Base-by-base conservation (phyloP, 1,284 basidiomycete genomes). In the Coniferiporia sulphurascens region DNA sequence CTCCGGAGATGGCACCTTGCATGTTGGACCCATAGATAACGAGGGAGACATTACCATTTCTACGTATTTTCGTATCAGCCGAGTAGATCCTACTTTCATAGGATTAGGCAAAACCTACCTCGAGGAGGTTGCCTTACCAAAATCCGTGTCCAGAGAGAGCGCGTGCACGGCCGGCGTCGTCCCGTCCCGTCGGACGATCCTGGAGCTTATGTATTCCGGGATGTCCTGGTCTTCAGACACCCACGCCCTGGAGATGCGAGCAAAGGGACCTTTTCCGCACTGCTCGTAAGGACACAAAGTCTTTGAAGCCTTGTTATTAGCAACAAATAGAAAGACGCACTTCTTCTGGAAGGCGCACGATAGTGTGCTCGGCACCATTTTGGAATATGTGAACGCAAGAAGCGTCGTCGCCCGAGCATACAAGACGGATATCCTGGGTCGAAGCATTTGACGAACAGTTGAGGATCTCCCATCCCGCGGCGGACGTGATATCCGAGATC, bases 391-490 rank as follows among this genome's bases (percentile, higher is more conserved):
- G 78, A 27, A 69, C 70, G 64, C 81, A 84, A 3, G 69, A 68
- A 6, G 66, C 65, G 41, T 69, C 64, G 21, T 71, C 68, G 44
- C 67, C 68, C n/a, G 59, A 69, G 67, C 82, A 83, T 2, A 81
- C 78, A 13, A 81, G 69, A 8, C 78, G 76, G 52, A 84, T 76
- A 52, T 78, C 73, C 62, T 83, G 81, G 17, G 71, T 60, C 5
- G 71, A 64, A 1, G 68, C 64, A 52, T 73, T 69, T 2, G 75
- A 62, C 50, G 76, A 70, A 65, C 82, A 84, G 56, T 68, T 72
- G 45, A 81, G 63, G 53, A 84, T 80, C n/a, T 73, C 68, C 81
- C 82, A 84, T 49, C 80, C 81, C n/a, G 78, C 78, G 8, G 79
- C 80, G 9, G 67, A 53, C 0, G 82, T 83, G 55, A 84, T 76